phyloP scores from a whole-genome alignment of 2,329 filamentous ascomycete genomes.

The Fusarium ramigenum region DNA sequence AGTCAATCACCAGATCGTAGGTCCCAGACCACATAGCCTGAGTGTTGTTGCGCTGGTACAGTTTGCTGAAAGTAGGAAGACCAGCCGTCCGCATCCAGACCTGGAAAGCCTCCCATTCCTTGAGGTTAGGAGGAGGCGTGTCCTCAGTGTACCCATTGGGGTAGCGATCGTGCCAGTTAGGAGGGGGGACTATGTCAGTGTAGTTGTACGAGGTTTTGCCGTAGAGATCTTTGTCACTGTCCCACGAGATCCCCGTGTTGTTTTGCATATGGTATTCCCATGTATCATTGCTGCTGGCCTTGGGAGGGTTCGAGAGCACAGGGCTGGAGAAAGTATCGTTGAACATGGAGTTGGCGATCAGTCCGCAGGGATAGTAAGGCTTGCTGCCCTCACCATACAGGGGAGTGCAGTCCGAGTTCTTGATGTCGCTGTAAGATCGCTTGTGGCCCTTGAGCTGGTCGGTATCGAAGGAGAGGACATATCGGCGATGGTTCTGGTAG shows the following conservation, averaged over 20 bases:
- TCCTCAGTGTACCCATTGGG: constrained; percentile 73
- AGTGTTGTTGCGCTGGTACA: constrained; percentile 84
- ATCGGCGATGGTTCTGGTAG: constrained; percentile 98
- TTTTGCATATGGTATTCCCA: constrained; percentile 79
- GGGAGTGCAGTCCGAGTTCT: constrained; percentile 77
- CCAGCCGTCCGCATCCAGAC: constrained; percentile 99
- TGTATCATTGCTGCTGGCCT: constrained; percentile 43
- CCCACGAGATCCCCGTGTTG: constrained; percentile 83
- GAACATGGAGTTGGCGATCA: constrained; percentile 97
- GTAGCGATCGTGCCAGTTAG: constrained; percentile 82
- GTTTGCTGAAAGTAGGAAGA: constrained; percentile 92
- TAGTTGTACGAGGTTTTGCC: constrained; percentile 72
- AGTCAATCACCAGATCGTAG: constrained; percentile 80
- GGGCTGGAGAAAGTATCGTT: constrained; percentile 87
- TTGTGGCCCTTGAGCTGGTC: constrained; percentile 80
- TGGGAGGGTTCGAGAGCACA: constrained; percentile 61
- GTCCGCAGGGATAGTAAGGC: constrained; percentile 91
- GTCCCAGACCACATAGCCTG: constrained; percentile 72
- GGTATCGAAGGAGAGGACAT: constrained; percentile 88
- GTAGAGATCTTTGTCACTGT: constrained; percentile 83
- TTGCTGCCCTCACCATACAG: constrained; percentile 69
- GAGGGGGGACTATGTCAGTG: constrained; percentile 78
- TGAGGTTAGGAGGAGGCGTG: constrained; percentile 75
- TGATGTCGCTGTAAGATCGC: constrained; percentile 68
- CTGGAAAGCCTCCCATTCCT: constrained; percentile 85